These are phyloP conservation scores for Thyridium curvatum DNA, from an alignment of 2,329 filamentous ascomycete species.

Conservation along the genomic window DNA sequence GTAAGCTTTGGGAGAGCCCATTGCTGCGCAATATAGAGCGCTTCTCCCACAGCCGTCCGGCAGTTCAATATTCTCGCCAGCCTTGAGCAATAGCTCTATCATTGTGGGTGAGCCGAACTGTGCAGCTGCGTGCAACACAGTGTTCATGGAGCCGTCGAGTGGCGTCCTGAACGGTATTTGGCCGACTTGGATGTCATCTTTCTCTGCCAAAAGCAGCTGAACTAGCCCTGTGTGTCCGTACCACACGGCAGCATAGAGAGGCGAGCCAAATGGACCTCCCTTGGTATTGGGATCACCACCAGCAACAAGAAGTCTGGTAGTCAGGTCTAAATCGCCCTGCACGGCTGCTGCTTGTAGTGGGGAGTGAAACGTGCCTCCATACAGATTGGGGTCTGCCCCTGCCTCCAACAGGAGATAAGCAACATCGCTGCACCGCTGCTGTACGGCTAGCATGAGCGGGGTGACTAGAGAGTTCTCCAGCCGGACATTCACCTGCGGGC, in stretches of 20 bases:
- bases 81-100: not conserved
- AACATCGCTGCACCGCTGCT: conserved; percentile 1
- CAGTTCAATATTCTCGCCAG: not conserved
- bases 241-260: conserved; percentile 6
- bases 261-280: conserved; percentile 6
- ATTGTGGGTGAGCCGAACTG: not conserved
- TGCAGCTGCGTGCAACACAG: conserved; percentile 1
- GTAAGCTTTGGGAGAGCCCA: not conserved
- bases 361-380: not conserved
- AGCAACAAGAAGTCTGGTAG: conserved; percentile 2
- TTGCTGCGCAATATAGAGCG: conserved; percentile 2
- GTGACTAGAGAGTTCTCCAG: not conserved
- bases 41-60: conserved; percentile 1
- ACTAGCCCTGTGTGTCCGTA: conserved; percentile 2
- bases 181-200: conserved; percentile 2
- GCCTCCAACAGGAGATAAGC: conserved; percentile 3
- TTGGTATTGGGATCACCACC: conserved; percentile 3
- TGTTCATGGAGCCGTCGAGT: not conserved
- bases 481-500: not conserved
- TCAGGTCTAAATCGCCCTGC: conserved; percentile 2
- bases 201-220: conserved; percentile 5
- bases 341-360: conserved; percentile 3
- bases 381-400: not conserved
- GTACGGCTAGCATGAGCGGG: not conserved
- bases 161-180: not conserved